Evolutionary conservation across 1,284 basidiomycete species (phyloP), one percentile per base, ranked within the genome.

Genomic region (Gymnopus androsaceus): DNA sequence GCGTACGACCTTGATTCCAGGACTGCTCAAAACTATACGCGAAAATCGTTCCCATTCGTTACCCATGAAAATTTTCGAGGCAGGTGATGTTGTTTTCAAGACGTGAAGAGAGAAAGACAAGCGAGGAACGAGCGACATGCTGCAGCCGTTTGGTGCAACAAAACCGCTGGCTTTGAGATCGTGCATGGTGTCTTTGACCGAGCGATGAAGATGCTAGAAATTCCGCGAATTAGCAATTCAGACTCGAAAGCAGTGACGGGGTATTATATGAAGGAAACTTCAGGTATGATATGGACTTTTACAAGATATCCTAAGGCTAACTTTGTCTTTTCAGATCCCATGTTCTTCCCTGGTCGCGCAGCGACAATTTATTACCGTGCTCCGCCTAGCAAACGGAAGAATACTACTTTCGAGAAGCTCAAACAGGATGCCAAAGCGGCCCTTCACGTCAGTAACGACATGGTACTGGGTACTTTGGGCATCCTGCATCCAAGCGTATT

Each of bases 1-100:
- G 51, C 88, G 97, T 59, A 98, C 97, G 0, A 94, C 95, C 15
- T 84, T 99, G 49, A 76, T 99, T 7, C 95, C 96, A 12, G 96
- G 96, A 50, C 83, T 99, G 33, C 85, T 99, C 66, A 99, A 99
- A 77, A 97, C 95, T 28, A 80, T 98, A 40, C 88, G 97, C 58
- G 96, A 99, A 76, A 99, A 99, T 77, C 87, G 92, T 54, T 92
- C 94, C 60, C 94, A 98, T 62, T 74, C 96, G 1, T 80, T 99
- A 21, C 96, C 97, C 0, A 84, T 99, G 70, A 90, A 88, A 63
- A 84, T 98, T 55, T 99, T 99, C 68, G 96, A 99, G 74, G 85
- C 92, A 1, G 91, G 92, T 14, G 96, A 99, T 70, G 84, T 99
- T 40, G 94, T 93, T 23, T 83, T 95, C 74, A 96, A 98, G 95